Percentiles rank a stretch among this genome's conserved stretches.
Conservation (phyloP, 768 basidiomycete genomes). For the Tylopilus intermedius region DNA sequence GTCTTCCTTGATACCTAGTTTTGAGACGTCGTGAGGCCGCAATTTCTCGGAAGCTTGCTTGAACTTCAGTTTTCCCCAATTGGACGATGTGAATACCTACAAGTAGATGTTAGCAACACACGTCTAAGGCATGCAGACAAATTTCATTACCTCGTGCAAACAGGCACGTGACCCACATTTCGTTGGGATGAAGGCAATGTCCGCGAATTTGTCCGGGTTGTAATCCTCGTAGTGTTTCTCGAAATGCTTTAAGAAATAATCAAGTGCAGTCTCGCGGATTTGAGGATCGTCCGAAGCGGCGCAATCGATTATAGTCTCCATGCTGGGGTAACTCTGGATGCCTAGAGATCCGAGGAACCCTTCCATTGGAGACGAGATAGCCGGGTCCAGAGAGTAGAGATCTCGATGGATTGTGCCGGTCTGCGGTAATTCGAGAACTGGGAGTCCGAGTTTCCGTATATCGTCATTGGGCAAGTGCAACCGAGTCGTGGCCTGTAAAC, state of each 20-base stretch:
- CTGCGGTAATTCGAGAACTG: slow-evolving; percentile 48
- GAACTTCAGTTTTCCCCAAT: slow-evolving; percentile 12
- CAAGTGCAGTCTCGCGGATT: neutral
- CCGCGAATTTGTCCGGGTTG: slow-evolving; percentile 6
- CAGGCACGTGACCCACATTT: slow-evolving; percentile 1
- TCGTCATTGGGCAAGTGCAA: slow-evolving; percentile 76
- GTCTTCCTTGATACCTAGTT: slow-evolving; percentile 10
- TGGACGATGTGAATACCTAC: slow-evolving; percentile 7
- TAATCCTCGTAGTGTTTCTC: slow-evolving; percentile 9
- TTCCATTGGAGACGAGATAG: neutral
- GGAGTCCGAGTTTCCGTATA: slow-evolving; percentile 67
- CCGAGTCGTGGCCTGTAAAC: slow-evolving; percentile 30
- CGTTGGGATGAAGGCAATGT: slow-evolving; percentile 14
- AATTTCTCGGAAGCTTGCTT: neutral
- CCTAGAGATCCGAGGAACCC: slow-evolving; percentile 3
- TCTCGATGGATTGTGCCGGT: neutral
- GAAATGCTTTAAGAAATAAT: slow-evolving; percentile 11
- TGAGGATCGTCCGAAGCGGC: slow-evolving; percentile 3
- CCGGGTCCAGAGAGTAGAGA: neutral
- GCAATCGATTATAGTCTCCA: slow-evolving; percentile 2
- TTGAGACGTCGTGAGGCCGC: slow-evolving; percentile 6
- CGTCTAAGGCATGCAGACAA: neutral
- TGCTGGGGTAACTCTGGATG: neutral
- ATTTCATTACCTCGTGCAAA: slow-evolving; percentile 8
- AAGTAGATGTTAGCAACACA: neutral